phyloP scores from a whole-genome alignment of 1,284 basidiomycete species.

The Trichosporon ovoides region DNA sequence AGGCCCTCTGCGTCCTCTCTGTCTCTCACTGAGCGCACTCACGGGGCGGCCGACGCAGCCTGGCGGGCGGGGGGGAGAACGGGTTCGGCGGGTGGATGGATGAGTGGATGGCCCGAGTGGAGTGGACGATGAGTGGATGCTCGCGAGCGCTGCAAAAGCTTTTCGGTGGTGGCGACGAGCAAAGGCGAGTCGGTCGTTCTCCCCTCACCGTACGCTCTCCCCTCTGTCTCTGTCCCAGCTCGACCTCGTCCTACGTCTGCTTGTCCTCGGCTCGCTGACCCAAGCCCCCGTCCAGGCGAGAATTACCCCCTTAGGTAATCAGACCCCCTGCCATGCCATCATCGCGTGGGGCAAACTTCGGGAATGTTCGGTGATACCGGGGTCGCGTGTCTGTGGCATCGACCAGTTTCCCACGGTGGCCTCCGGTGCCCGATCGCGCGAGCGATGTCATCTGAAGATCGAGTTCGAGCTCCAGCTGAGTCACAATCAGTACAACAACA shows the following conservation, averaged over 20 bases:
- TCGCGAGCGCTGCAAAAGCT: neutral
- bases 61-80: no score
- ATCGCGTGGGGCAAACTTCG: neutral
- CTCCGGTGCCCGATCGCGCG: neutral
- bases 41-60: no score
- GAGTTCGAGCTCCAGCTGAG: neutral
- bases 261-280: neutral
- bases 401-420: neutral
- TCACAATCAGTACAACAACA: neutral
- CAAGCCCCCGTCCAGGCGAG: neutral
- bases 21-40: no score
- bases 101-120: neutral
- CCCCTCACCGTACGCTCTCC: neutral
- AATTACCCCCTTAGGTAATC: neutral
- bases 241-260: neutral
- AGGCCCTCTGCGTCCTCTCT: no score
- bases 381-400: neutral
- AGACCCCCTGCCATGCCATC: no score
- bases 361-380: neutral
- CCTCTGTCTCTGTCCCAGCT: neutral
- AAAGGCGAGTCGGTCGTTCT: neutral
- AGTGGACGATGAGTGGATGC: neutral
- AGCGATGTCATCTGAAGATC: neutral
- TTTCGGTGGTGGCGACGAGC: constrained; percentile 1
- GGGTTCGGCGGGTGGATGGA: neutral